Evolutionary conservation across 495 filamentous ascomycete species (phyloP).

Genomic region (Aspergillus panamensis): DNA sequence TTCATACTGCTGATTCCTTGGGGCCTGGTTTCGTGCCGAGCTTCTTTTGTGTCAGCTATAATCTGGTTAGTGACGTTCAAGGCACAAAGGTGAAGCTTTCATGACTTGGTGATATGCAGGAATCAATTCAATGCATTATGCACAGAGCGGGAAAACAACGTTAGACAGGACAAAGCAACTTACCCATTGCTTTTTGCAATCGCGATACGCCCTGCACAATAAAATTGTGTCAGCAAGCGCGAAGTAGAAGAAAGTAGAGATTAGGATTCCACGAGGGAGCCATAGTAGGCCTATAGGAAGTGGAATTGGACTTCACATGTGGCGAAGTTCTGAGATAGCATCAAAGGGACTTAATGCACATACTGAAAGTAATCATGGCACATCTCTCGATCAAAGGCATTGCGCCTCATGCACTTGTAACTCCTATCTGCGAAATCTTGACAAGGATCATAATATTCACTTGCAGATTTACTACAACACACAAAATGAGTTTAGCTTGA

Average conservation of each 20-base stretch:
- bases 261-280: background rate
- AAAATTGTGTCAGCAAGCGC: constrained; percentile 4
- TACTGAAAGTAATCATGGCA: constrained; percentile 94
- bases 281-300: background rate
- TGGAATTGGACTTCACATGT: no score
- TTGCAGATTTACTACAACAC: constrained; percentile 65
- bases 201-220: constrained; percentile 71
- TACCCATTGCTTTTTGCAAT: constrained; percentile 94
- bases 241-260: constrained; percentile 9
- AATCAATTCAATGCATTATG: no score
- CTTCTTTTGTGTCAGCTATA: constrained; percentile 34
- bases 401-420: constrained; percentile 81
- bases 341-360: constrained; percentile 15
- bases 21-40: background rate
- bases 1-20: constrained; percentile 11
- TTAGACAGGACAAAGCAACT: constrained; percentile 25
- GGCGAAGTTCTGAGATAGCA: background rate
- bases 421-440: constrained; percentile 88
- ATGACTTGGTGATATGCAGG: no score
- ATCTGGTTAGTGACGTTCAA: constrained; percentile 11
- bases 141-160: no score
- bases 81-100: background rate
- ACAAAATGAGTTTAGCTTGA: constrained; percentile 16
- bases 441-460: constrained; percentile 90
- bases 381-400: constrained; percentile 78